These are phyloP conservation scores for Pseudomonodictys pantanalensis DNA, from an alignment of 495 filamentous ascomycete genomes.

Conservation along the genomic window DNA sequence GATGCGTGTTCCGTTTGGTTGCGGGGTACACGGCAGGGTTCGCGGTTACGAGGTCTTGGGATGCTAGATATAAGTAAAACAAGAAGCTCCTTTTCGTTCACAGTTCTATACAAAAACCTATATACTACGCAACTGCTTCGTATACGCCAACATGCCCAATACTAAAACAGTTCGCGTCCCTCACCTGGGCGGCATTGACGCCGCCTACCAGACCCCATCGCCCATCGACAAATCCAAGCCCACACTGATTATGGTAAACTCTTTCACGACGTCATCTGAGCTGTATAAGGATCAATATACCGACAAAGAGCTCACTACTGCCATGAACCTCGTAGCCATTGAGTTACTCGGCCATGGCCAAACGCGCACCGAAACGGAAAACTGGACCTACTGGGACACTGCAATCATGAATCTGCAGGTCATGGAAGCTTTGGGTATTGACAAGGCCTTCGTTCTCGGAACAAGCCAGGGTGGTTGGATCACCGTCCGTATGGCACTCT, in stretches of 20 bases:
- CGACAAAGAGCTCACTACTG: conserved; percentile 45
- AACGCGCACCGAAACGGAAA: conserved; percentile 44
- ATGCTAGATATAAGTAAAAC: too few relatives aligned
- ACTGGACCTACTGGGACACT: conserved; percentile 55
- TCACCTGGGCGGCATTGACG: conserved; percentile 47
- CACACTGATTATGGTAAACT: conserved; percentile 58
- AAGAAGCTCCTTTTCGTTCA: too few relatives aligned
- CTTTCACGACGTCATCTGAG: conserved; percentile 54
- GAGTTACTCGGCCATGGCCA: conserved; percentile 54
- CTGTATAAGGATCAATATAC: conserved; percentile 53
- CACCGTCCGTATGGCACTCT: conserved; percentile 51
- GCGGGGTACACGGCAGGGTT: too few relatives aligned
- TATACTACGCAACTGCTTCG: too few relatives aligned
- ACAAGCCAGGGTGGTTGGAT: conserved; percentile 63
- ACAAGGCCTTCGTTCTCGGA: conserved; percentile 57
- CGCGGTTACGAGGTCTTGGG: too few relatives aligned
- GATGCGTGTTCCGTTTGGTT: too few relatives aligned
- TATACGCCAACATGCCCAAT: conserved; percentile 18
- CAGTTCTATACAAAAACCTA: too few relatives aligned
- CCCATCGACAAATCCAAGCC: conserved; percentile 54
- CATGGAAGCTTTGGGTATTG: conserved; percentile 52
- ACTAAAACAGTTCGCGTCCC: conserved; percentile 26
- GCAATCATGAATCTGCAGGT: conserved; percentile 52
- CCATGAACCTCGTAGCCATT: conserved; percentile 51
- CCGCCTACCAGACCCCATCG: conserved; percentile 51